Base-by-base conservation (phyloP, 495 filamentous ascomycete species). In the Neurospora sp. region DNA sequence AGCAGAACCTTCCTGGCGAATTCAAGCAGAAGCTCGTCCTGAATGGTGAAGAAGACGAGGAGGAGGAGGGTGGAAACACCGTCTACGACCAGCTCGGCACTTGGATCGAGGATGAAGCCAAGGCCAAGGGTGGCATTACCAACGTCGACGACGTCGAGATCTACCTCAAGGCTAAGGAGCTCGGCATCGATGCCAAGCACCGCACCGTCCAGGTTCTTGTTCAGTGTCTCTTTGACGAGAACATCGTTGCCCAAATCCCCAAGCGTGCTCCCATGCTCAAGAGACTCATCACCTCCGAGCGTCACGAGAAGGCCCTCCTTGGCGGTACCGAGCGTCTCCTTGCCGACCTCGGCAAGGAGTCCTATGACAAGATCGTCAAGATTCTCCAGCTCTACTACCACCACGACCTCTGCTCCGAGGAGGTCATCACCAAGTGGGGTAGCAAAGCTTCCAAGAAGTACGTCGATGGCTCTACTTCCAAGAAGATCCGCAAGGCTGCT, bases 401-500 rank as follows among this genome's bases (percentile, higher is more conserved):
- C 84, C 85, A 93, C 74, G 95, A 98, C 73, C 87, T 99, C 70
- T 83, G 96, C 75, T 88, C 87, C 42, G 96, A 99, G 85, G 93
- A 95, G 70, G 89, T 93, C 38, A 87, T 97, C 81, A 94, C 91
- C 84, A 91, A 91, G 72, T 99, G 96, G 96, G 93, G 94, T 73
- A 86, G 88, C 77, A 96, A 95, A 87, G 93, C 95, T 40, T 97
- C 93, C 89, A 97, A 96, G 90, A 97, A 97, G 83, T 98, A 97
- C 80, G 93, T 97, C 80, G 96, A 98, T 77, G 80, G 95, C 42
- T 76, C 89, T 60, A 95, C 90, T 73, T 97, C 93, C 85, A 95
- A 93, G 87, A 97, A 97, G 87, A 93, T 98, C 77, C 93, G 94
- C 87, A 96, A 97, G 87, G 90, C 93, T 74, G 95, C 96, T 40